Conservation (phyloP, 371 early-diverging fungal species). For the Rhizomucor miehei region DNA sequence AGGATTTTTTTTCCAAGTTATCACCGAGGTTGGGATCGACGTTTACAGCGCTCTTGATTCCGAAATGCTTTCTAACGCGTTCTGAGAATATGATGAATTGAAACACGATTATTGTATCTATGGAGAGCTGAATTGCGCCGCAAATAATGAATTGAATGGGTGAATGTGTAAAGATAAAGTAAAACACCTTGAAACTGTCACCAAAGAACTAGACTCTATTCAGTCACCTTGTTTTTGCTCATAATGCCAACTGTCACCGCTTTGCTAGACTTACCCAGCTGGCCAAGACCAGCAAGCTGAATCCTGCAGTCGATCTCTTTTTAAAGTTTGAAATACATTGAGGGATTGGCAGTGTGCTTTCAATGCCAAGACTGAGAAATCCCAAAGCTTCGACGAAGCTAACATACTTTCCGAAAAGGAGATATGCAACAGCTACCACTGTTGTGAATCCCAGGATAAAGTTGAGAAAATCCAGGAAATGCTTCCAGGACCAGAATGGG, state of each 20-base stretch:
- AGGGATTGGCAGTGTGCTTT: conserved; percentile 62
- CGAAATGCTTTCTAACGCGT: conserved; percentile 20
- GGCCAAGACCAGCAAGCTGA: conserved; percentile 45
- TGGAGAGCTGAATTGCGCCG: conserved; percentile 57
- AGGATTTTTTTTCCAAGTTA: no score
- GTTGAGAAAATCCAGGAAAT: conserved; percentile 44
- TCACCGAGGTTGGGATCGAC: no score
- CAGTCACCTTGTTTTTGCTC: background rate
- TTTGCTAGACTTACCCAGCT: conserved; percentile 33
- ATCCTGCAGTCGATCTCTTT: conserved; percentile 55
- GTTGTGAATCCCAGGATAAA: conserved; percentile 43
- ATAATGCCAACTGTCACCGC: background rate
- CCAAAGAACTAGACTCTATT: conserved; percentile 48
- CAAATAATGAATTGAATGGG: conserved; percentile 67
- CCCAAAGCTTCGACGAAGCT: conserved; percentile 40
- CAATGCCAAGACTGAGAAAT: conserved; percentile 49
- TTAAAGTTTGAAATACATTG: conserved; percentile 53
- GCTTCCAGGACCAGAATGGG: conserved; percentile 38
- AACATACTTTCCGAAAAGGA: conserved; percentile 30
- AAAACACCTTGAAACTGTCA: conserved; percentile 64
- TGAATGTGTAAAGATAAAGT: conserved; percentile 50
- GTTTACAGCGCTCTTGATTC: background rate
- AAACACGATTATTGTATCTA: conserved; percentile 55
- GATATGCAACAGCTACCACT: conserved; percentile 26
- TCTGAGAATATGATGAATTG: conserved; percentile 53